Percentiles rank a stretch among this genome's conserved stretches.
Conservation (phyloP, 805 yeast species). For the Ogataea trehalophila region DNA sequence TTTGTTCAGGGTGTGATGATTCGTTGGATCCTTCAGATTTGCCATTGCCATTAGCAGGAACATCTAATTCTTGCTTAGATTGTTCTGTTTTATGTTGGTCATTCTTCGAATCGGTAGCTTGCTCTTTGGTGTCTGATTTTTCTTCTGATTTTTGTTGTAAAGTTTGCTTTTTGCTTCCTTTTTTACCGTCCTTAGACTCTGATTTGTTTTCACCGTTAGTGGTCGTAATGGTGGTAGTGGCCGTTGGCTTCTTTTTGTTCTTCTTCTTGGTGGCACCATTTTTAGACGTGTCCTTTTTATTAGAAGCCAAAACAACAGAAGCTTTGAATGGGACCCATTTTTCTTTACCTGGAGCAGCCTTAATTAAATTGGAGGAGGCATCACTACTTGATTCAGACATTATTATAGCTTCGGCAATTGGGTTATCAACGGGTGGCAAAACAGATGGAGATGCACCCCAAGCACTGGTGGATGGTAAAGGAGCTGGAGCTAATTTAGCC, state of each 20-base stretch:
- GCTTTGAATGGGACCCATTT: constrained; percentile 74
- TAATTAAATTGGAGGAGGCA: constrained; percentile 12
- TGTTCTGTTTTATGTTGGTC: too few species aligned
- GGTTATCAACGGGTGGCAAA: constrained; percentile 29
- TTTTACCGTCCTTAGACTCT: constrained; percentile 3
- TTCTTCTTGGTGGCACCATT: constrained; percentile 18
- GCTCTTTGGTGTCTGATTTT: background rate
- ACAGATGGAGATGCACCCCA: constrained; percentile 43
- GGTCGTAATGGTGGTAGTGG: background rate
- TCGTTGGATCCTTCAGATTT: too few species aligned
- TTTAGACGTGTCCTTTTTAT: constrained; percentile 6
- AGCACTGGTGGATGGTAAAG: constrained; percentile 57
- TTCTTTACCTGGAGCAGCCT: constrained; percentile 43
- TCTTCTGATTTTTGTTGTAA: constrained; percentile 1
- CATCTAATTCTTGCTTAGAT: background rate
- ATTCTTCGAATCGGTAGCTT: too few species aligned
- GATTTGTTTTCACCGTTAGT: constrained; percentile 5
- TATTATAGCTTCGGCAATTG: constrained; percentile 33
- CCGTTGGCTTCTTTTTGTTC: constrained; percentile 17
- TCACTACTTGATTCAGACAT: constrained; percentile 19
- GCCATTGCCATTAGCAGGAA: background rate
- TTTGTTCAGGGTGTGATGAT: background rate
- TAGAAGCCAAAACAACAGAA: constrained; percentile 38
- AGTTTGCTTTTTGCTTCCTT: background rate
- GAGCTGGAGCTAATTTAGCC: constrained; percentile 55